Evolutionary conservation across 371 early-diverging fungal genomes (phyloP).

Genomic region (Encephalitozoon intestinalis): DNA sequence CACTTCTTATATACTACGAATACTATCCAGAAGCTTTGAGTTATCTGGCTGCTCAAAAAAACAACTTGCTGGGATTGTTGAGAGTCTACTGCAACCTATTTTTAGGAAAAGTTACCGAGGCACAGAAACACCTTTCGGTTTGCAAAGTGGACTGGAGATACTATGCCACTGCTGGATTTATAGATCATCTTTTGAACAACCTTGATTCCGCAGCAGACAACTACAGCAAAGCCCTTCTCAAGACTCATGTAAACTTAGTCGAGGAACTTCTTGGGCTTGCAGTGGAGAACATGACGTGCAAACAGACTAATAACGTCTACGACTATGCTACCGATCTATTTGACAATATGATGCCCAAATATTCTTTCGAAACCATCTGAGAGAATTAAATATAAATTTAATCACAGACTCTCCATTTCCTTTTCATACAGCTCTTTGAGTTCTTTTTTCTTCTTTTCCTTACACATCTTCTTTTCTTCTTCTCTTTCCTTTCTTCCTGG

Average conservation of each 20-base stretch:
- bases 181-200: constrained; percentile 39
- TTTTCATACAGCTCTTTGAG: constrained; percentile 13
- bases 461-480: constrained; percentile 1
- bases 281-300: constrained; percentile 12
- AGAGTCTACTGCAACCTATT: constrained; percentile 43
- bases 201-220: constrained; percentile 34
- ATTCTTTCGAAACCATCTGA: background rate
- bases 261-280: constrained; percentile 38
- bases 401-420: constrained; percentile 2
- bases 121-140: constrained; percentile 9
- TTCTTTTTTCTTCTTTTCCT: constrained; percentile 1
- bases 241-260: constrained; percentile 6
- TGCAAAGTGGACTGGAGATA: constrained; percentile 35
- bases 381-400: constrained; percentile 1
- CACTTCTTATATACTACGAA: constrained; percentile 42
- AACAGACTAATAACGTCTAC: constrained; percentile 27
- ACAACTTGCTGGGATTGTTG: constrained; percentile 22
- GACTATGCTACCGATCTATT: constrained; percentile 38
- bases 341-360: constrained; percentile 14
- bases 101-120: constrained; percentile 35
- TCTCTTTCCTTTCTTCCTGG: constrained; percentile 5
- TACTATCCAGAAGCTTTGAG: constrained; percentile 36
- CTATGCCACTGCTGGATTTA: constrained; percentile 43
- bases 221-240: constrained; percentile 27
- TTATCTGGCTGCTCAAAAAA: background rate